These are phyloP conservation scores for Penicillium italicum DNA, from an alignment of 2,329 filamentous ascomycete genomes.

Conservation along the genomic window DNA sequence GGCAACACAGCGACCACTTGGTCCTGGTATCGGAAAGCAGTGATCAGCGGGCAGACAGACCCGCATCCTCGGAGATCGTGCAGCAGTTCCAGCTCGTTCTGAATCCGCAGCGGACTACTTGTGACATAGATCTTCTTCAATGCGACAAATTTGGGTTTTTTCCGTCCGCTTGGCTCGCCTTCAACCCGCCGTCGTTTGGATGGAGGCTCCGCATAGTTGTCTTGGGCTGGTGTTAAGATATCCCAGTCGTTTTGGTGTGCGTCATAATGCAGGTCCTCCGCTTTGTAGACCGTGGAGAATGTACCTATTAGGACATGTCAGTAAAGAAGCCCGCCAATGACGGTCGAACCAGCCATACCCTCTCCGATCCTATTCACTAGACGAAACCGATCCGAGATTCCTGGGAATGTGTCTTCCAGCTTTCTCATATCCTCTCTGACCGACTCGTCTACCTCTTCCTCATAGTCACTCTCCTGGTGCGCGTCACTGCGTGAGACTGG, in stretches of 20 bases:
- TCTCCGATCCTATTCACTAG: slow-evolving; percentile 96
- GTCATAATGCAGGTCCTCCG: slow-evolving; percentile 85
- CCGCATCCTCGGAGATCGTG: slow-evolving; percentile 78
- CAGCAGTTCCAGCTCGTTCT: slow-evolving; percentile 92
- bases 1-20: slow-evolving; percentile 93
- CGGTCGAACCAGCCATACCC: slow-evolving; percentile 53
- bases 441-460: slow-evolving; percentile 43
- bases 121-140: slow-evolving; percentile 99
- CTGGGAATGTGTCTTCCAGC: slow-evolving; percentile 75
- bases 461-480: slow-evolving; percentile 22
- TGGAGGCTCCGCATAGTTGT: slow-evolving; percentile 68
- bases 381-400: slow-evolving; percentile 78
- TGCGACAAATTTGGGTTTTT: slow-evolving; percentile 74
- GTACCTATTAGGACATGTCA: slow-evolving; percentile 60
- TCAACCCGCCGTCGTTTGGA: slow-evolving; percentile 52
- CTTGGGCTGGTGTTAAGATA: slow-evolving; percentile 57
- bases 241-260: slow-evolving; percentile 86
- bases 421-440: slow-evolving; percentile 84
- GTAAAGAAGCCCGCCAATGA: not conserved
- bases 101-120: slow-evolving; percentile 84
- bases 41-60: slow-evolving; percentile 91
- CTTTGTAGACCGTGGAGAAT: slow-evolving; percentile 98
- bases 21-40: slow-evolving; percentile 89
- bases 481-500: slow-evolving; percentile 16
- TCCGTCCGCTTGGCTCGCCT: slow-evolving; percentile 40